Conservation (phyloP, 2,329 filamentous ascomycete genomes). For the Trichoderma sp. region DNA sequence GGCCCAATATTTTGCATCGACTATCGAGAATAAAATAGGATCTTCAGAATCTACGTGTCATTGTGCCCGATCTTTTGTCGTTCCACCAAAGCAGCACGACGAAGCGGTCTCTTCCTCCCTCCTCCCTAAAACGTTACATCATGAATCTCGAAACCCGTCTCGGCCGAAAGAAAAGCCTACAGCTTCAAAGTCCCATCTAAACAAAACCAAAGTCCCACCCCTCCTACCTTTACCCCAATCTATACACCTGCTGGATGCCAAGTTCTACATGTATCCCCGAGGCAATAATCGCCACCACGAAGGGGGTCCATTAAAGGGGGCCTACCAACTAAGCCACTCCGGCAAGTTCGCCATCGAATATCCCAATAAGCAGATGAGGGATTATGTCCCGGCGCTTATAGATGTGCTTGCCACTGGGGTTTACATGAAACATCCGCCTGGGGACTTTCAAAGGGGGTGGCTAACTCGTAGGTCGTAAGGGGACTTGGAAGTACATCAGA, state of each 20-base stretch:
- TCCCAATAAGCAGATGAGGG: background rate
- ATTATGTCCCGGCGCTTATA: background rate
- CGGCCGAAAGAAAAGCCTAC: background rate
- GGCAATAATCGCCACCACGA: background rate
- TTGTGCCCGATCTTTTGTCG: background rate
- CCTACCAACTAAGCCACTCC: background rate
- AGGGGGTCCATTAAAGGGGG: background rate
- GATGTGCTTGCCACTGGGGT: background rate
- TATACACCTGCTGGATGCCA: background rate
- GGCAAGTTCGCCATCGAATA: background rate
- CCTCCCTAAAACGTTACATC: too few species aligned
- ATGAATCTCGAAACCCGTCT: background rate
- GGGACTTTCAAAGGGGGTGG: background rate
- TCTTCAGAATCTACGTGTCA: too few species aligned
- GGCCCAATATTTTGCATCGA: background rate
- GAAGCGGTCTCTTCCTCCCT: background rate
- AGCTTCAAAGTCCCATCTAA: background rate
- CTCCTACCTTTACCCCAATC: background rate
- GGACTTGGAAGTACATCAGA: background rate
- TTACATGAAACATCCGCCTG: background rate
- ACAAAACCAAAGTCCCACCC: background rate
- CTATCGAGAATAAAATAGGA: background rate
- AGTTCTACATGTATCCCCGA: background rate
- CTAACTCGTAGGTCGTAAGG: background rate
- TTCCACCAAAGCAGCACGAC: background rate